Evolutionary conservation across 495 filamentous ascomycete species (phyloP).

Genomic region (Xylaria longipes): DNA sequence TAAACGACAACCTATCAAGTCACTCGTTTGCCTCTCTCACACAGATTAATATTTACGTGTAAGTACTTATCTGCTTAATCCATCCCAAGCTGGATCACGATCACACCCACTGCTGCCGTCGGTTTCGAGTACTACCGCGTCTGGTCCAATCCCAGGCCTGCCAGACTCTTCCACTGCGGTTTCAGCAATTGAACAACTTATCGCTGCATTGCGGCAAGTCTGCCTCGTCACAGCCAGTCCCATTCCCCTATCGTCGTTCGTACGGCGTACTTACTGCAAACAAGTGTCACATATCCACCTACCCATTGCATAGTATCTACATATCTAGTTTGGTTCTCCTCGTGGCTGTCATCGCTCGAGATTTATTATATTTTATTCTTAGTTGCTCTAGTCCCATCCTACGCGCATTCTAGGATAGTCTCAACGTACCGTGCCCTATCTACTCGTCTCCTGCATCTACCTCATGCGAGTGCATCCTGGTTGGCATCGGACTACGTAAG

Average conservation of each 20-base stretch:
- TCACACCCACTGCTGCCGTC: background rate
- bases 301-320: conserved; percentile 22
- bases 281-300: conserved; percentile 38
- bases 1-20: conserved; percentile 7
- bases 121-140: background rate
- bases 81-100: background rate
- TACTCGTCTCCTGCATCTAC: background rate
- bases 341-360: background rate
- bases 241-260: conserved; percentile 40
- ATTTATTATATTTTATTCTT: background rate
- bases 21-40: conserved; percentile 4
- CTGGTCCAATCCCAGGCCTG: conserved; percentile 5
- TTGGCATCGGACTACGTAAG: conserved; percentile 13
- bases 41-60: background rate
- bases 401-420: conserved; percentile 1
- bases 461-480: conserved; percentile 32
- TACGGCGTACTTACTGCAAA: conserved; percentile 25
- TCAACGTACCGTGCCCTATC: background rate
- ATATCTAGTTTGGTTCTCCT: background rate
- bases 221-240: conserved; percentile 48
- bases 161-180: background rate
- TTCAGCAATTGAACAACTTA: conserved; percentile 53
- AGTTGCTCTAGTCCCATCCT: background rate
- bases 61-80: conserved; percentile 5
- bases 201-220: conserved; percentile 50